Conservation (phyloP, 176 grass and related monocot genomes). For the Saccharum officinarum region DNA sequence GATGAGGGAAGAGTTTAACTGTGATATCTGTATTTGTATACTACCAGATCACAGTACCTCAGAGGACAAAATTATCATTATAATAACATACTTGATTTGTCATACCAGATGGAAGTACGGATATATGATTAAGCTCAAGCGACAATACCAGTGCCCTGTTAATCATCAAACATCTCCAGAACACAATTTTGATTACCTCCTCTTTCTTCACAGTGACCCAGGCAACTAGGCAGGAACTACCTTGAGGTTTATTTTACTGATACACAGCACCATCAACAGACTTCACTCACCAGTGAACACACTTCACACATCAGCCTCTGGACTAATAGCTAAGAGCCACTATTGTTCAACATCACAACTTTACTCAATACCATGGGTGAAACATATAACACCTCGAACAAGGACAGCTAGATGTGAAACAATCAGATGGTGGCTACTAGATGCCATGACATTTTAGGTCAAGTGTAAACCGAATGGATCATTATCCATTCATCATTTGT, state of each 20-base stretch:
- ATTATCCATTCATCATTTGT: not conserved
- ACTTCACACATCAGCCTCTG: not conserved
- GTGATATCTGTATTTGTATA: not conserved
- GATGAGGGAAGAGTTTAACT: not conserved
- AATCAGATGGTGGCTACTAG: not conserved
- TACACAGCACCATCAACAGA: not conserved
- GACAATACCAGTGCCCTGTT: not conserved
- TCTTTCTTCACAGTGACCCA: not conserved
- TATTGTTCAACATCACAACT: not conserved
- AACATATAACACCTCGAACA: not conserved
- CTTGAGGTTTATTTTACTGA: not conserved
- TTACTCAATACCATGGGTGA: not conserved
- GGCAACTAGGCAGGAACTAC: not conserved
- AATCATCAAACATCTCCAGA: not conserved
- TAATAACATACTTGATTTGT: not conserved
- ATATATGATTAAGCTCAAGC: not conserved
- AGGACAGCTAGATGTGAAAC: not conserved
- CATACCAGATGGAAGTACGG: not conserved
- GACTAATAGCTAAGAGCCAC: not conserved
- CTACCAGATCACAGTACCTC: not conserved
- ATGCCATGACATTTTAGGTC: not conserved
- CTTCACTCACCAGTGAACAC: not conserved
- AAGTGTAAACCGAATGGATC: not conserved
- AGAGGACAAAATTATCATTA: not conserved
- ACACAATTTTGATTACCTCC: not conserved